phyloP scores from a whole-genome alignment of 2,329 filamentous ascomycete genomes.

The Colletotrichum plurivorum region DNA sequence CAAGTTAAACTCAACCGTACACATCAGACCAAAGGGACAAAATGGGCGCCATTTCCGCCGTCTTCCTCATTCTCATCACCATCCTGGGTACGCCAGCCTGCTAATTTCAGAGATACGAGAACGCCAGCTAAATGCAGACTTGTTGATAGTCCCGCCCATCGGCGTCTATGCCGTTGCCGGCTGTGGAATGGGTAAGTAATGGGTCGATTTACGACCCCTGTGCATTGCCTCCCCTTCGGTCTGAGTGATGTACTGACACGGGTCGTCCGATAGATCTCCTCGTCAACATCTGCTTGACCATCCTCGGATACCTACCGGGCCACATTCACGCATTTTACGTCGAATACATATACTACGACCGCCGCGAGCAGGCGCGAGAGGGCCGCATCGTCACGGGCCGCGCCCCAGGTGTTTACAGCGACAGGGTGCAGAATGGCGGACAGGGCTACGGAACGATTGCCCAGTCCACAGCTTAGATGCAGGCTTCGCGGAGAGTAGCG shows the following conservation, averaged over 20 bases:
- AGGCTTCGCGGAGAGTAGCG: not conserved
- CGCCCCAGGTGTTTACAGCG: constrained; percentile 80
- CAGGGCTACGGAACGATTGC: constrained; percentile 71
- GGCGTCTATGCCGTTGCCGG: constrained; percentile 76
- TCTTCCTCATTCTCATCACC: constrained; percentile 67
- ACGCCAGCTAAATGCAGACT: constrained; percentile 41
- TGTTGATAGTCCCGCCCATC: constrained; percentile 71
- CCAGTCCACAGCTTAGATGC: constrained; percentile 28
- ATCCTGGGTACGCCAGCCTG: constrained; percentile 61
- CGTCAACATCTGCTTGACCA: constrained; percentile 76
- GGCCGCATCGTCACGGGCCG: constrained; percentile 67
- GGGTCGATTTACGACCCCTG: not conserved
- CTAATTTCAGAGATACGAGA: too few species aligned
- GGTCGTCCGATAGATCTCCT: constrained; percentile 64
- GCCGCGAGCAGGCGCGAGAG: constrained; percentile 72
- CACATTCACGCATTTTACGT: constrained; percentile 87
- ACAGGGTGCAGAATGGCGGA: constrained; percentile 77
- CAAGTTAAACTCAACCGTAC: not conserved
- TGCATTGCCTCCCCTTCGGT: not conserved
- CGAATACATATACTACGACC: constrained; percentile 87
- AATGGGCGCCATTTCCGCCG: constrained; percentile 65
- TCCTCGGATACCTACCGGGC: constrained; percentile 82
- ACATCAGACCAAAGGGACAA: constrained; percentile 45
- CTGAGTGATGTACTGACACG: constrained; percentile 9
- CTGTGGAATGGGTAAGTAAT: constrained; percentile 67